A percentile compares a stretch with the other conserved stretches of the same genome.
These are phyloP conservation scores for Reutealis trisperma DNA, from an alignment of 345 rosid genomes.

Conservation along the genomic window DNA sequence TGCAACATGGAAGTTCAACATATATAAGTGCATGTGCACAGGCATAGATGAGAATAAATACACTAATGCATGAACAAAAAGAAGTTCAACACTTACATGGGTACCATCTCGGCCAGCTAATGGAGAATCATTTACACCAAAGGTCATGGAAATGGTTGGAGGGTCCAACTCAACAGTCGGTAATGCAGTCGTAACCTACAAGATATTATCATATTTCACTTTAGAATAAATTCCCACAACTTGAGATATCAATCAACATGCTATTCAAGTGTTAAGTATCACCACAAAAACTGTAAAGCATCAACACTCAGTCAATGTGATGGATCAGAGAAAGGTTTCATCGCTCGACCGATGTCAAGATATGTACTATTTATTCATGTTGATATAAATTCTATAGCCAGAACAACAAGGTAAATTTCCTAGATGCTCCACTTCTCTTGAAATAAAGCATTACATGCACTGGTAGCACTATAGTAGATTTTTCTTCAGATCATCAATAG, in stretches of 20 bases:
- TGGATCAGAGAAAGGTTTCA: not conserved
- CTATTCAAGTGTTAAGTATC: not conserved
- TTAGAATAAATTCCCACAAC: slow-evolving; percentile 21
- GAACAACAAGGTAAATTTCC: not conserved
- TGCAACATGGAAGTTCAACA: not conserved
- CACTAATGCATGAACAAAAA: not conserved
- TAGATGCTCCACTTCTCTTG: not conserved
- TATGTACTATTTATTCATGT: not conserved
- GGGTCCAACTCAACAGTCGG: slow-evolving; percentile 91
- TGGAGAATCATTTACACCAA: slow-evolving; percentile 96
- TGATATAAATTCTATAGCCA: not conserved
- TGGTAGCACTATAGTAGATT: not conserved
- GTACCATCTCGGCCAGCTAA: slow-evolving; percentile 95
- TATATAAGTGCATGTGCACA: not conserved
- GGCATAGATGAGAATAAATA: not conserved
- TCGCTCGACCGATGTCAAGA: not conserved
- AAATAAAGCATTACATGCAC: not conserved
- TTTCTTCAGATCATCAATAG: not conserved
- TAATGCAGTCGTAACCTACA: slow-evolving; percentile 74
- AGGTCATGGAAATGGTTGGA: slow-evolving; percentile 99
- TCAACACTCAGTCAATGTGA: not conserved
- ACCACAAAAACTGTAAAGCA: not conserved
- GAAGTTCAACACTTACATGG: slow-evolving; percentile 56
- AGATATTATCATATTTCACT: slow-evolving; percentile 23
- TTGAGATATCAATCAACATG: slow-evolving; percentile 13